phyloP scores from a whole-genome alignment of 768 basidiomycete genomes.

The Jaapia argillacea region DNA sequence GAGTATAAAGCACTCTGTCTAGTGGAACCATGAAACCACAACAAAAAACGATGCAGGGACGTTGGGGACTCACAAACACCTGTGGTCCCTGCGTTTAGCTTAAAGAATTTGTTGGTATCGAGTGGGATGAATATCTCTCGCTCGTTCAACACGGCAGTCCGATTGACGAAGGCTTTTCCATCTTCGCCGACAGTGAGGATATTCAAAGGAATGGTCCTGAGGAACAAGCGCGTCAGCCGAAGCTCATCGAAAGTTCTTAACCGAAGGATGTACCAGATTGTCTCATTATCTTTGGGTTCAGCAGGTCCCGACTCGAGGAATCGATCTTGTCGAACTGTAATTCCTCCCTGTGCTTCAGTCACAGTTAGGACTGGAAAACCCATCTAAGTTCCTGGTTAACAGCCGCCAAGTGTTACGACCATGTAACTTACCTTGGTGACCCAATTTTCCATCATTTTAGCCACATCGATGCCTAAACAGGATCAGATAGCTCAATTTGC shows the following conservation, averaged over 20 bases:
- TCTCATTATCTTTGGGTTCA: constrained; percentile 10
- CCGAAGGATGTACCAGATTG: constrained; percentile 9
- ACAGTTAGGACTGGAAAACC: constrained; percentile 91
- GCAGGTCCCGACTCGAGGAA: constrained; percentile 78
- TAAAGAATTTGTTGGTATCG: constrained; percentile 73
- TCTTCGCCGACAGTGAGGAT: constrained; percentile 50
- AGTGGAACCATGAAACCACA: too few relatives aligned
- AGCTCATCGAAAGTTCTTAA: background rate
- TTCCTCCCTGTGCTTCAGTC: constrained; percentile 59
- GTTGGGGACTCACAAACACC: constrained; percentile 75
- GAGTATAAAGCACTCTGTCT: constrained; percentile 84
- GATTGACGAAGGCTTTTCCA: constrained; percentile 53
- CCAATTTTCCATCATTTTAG: constrained; percentile 87
- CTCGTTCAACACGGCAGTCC: constrained; percentile 50
- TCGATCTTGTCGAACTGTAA: constrained; percentile 81
- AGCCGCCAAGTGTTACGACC: background rate
- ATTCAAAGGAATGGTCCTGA: constrained; percentile 74
- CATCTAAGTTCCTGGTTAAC: constrained; percentile 22
- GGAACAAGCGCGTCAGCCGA: background rate
- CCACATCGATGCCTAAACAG: constrained; percentile 57
- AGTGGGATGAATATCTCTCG: constrained; percentile 61
- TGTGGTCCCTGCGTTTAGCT: constrained; percentile 81
- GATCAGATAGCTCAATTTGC: too few relatives aligned
- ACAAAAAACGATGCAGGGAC: background rate
- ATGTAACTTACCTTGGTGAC: constrained; percentile 50